Conservation (phyloP, 2,329 filamentous ascomycete genomes). For the Tolypocladium cylindrosporum region DNA sequence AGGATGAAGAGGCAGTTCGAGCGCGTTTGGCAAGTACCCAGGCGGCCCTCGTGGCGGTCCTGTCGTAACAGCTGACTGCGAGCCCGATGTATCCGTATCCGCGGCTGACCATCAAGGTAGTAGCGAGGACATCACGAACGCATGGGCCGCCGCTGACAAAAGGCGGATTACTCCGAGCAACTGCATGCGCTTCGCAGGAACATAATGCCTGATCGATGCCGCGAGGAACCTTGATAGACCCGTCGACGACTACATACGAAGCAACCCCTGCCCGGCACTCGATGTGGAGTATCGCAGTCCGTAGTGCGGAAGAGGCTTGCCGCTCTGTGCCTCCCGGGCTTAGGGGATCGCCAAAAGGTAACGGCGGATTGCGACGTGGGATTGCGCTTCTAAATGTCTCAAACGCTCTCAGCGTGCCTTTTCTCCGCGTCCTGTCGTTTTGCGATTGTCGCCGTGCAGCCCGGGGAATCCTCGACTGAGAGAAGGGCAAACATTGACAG, state of each 20-base stretch:
- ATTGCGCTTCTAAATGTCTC: constrained; percentile 5
- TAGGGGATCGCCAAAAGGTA: not conserved
- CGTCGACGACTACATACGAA: not conserved
- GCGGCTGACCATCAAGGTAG: not conserved
- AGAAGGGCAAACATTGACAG: not conserved
- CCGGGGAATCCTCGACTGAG: not conserved
- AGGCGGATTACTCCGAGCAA: not conserved
- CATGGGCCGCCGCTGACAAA: not conserved
- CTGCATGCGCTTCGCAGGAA: not conserved
- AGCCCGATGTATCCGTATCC: not conserved
- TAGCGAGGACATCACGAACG: not conserved
- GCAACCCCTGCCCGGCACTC: not conserved
- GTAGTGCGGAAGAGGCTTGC: not conserved
- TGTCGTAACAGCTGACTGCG: not conserved
- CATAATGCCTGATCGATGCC: not conserved
- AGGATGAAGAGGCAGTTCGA: not conserved
- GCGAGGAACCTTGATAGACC: not conserved
- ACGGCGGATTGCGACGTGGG: not conserved
- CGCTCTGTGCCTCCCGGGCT: not conserved
- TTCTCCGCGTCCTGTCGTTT: too few species aligned
- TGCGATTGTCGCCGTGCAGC: not conserved
- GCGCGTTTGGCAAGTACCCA: not conserved
- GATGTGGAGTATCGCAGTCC: not conserved
- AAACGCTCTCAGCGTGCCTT: constrained; percentile 4
- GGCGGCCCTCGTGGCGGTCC: not conserved